Conservation (phyloP, 2,329 filamentous ascomycete species). For the Fusarium sp. region DNA sequence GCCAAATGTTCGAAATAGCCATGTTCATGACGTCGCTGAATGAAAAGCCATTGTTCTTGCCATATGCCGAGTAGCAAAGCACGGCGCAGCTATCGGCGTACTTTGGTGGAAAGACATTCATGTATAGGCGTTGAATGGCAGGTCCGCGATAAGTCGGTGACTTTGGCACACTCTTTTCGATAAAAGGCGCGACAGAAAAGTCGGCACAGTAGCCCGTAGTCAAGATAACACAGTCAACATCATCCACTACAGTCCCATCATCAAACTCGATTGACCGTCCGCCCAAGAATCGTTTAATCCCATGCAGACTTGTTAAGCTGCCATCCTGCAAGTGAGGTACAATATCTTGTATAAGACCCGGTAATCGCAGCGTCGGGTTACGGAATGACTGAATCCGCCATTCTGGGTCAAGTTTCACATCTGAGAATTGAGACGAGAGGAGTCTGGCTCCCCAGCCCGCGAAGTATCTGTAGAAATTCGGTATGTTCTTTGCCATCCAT, state of each 20-base stretch:
- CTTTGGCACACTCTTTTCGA: not conserved
- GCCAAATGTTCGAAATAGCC: slow-evolving; percentile 23
- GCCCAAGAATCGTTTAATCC: not conserved
- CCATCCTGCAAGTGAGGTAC: slow-evolving; percentile 13
- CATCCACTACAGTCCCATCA: slow-evolving; percentile 12
- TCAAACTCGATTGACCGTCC: slow-evolving; percentile 24
- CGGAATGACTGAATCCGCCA: slow-evolving; percentile 16
- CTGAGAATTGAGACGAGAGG: not conserved
- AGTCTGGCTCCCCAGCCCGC: not conserved
- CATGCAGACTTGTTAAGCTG: slow-evolving; percentile 9
- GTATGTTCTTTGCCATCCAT: slow-evolving; percentile 11
- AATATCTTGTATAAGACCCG: slow-evolving; percentile 10
- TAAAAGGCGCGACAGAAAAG: slow-evolving; percentile 15
- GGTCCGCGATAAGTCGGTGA: not conserved
- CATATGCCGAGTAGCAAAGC: slow-evolving; percentile 24
- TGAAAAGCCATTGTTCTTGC: slow-evolving; percentile 25
- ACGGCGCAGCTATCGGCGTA: slow-evolving; percentile 16
- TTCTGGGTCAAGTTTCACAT: not conserved
- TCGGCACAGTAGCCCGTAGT: slow-evolving; percentile 6
- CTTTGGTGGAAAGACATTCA: slow-evolving; percentile 22
- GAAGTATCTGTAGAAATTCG: not conserved
- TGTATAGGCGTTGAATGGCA: not conserved
- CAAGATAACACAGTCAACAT: slow-evolving; percentile 11
- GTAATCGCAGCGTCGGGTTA: not conserved
- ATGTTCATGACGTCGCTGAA: slow-evolving; percentile 33